phyloP scores from a whole-genome alignment of 371 early-diverging fungal genomes.

The Catenaria anguillulae region DNA sequence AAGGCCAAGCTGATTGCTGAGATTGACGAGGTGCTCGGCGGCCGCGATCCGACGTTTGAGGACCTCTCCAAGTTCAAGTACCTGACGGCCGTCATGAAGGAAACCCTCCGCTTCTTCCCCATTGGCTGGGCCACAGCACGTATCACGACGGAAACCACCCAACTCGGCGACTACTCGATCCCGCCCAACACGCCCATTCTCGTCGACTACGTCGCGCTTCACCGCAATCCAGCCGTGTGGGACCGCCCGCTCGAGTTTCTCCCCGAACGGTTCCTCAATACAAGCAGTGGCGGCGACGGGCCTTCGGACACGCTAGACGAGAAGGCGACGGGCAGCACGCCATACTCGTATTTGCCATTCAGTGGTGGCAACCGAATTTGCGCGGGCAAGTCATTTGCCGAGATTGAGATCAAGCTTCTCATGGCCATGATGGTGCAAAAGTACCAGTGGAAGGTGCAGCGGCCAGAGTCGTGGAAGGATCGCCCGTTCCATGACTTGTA shows the following conservation, averaged over 20 bases:
- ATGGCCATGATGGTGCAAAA: not conserved
- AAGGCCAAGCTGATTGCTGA: conserved; percentile 32
- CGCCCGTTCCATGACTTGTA: not conserved
- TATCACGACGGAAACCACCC: not conserved
- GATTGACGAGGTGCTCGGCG: conserved; percentile 27
- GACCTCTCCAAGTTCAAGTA: conserved; percentile 27
- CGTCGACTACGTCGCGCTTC: conserved; percentile 22
- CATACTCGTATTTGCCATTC: not conserved
- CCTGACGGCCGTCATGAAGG: conserved; percentile 24
- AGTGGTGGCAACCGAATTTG: not conserved
- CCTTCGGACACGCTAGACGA: not conserved
- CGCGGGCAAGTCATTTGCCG: conserved; percentile 6
- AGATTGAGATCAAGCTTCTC: conserved; percentile 2
- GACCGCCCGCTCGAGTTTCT: conserved; percentile 14
- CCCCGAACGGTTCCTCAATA: conserved; percentile 14
- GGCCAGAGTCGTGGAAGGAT: not conserved
- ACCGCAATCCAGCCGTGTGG: conserved; percentile 14
- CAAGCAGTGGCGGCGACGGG: not conserved
- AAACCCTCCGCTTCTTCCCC: conserved; percentile 29
- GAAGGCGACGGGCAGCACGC: not conserved
- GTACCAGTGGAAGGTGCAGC: not conserved
- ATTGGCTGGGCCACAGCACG: conserved; percentile 11
- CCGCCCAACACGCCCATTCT: conserved; percentile 15
- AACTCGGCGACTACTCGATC: not conserved
- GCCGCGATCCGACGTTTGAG: conserved; percentile 22